These are phyloP conservation scores for Pestalotiopsis sp. DNA, from an alignment of 2,329 filamentous ascomycete genomes.

Conservation along the genomic window DNA sequence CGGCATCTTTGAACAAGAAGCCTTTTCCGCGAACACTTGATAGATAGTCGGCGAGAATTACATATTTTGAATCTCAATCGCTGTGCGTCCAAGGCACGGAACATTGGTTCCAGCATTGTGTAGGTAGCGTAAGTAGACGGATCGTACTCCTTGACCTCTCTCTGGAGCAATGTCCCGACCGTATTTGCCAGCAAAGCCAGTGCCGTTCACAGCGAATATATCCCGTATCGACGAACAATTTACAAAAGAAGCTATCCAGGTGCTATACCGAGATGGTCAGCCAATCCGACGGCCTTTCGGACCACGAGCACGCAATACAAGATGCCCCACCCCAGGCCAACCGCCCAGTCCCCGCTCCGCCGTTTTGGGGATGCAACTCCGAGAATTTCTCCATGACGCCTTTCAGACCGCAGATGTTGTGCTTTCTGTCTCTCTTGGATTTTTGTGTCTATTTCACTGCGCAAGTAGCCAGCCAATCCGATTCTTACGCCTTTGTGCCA, in stretches of 20 bases:
- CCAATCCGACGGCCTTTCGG: not conserved
- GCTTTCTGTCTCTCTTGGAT: not conserved
- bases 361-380: not conserved
- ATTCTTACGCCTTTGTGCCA: not conserved
- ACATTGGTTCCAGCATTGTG: too few species aligned
- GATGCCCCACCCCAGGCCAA: not conserved
- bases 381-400: constrained; percentile 12
- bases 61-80: too few species aligned
- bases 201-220: too few species aligned
- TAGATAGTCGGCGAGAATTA: too few species aligned
- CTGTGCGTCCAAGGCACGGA: too few species aligned
- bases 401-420: not conserved
- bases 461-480: not conserved
- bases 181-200: too few species aligned
- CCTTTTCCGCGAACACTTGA: too few species aligned
- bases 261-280: not conserved
- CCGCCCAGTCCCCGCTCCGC: not conserved
- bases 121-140: too few species aligned
- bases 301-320: not conserved
- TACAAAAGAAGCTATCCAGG: not conserved
- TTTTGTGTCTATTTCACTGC: not conserved
- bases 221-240: too few species aligned
- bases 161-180: too few species aligned
- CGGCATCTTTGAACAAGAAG: too few species aligned
- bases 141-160: too few species aligned